Evolutionary conservation across 2,329 filamentous ascomycete genomes (phyloP).

Genomic region (Bipolaris sorokiniana): DNA sequence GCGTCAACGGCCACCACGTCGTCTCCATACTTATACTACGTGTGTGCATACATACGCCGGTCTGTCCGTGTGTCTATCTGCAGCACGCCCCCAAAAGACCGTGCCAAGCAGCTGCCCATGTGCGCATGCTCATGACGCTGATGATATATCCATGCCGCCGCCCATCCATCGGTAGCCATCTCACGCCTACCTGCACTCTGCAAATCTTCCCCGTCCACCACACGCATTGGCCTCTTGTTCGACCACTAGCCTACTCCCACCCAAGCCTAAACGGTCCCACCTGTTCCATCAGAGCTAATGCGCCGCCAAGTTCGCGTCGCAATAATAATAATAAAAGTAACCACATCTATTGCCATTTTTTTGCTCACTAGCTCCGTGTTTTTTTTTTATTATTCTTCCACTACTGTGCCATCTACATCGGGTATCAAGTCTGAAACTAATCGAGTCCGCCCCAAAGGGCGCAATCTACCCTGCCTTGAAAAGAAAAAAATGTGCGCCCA

Average conservation of each 20-base stretch:
- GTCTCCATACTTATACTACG: not conserved
- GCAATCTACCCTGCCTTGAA: not conserved
- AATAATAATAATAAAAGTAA: not conserved
- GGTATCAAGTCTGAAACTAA: not conserved
- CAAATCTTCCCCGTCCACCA: slow-evolving; percentile 2
- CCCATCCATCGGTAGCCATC: not conserved
- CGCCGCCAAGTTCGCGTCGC: slow-evolving; percentile 1
- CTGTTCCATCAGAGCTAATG: not conserved
- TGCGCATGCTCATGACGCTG: not conserved
- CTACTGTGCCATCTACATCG: not conserved
- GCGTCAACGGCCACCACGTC: not conserved
- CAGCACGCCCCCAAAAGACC: no score
- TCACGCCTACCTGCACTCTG: not conserved
- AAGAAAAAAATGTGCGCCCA: not conserved
- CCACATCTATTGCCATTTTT: no score
- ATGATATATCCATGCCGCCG: not conserved
- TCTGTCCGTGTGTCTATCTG: no score
- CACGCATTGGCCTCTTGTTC: slow-evolving; percentile 5
- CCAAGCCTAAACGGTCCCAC: slow-evolving; percentile 4
- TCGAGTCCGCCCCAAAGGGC: not conserved
- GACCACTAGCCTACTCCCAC: not conserved
- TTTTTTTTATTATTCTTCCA: not conserved
- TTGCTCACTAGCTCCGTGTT: no score
- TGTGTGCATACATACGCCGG: not conserved
- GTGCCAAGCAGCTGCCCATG: not conserved